Base-by-base conservation (phyloP, 2,329 filamentous ascomycete species). In the Kalaharituber pfeilii region DNA sequence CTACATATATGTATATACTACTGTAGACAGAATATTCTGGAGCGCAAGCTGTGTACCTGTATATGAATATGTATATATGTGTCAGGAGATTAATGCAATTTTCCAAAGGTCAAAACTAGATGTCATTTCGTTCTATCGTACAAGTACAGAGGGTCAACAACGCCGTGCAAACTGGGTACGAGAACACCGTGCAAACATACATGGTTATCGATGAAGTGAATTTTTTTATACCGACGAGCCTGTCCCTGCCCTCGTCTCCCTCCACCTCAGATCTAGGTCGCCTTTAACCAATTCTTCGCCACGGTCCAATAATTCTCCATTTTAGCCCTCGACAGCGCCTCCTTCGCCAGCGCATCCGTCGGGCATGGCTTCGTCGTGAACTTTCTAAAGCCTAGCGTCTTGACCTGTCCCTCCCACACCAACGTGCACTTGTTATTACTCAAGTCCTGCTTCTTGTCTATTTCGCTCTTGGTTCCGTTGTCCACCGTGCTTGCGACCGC, bases 241-340 rank as follows among this genome's bases (percentile, higher is more conserved):
- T 39, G 33, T 39, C 13, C 33, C 13, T 4, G 2, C 20, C 20
- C 33, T 18, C 33, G 5, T 5, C 15, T 39, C 33, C 7, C 33
- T 39, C 8, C n/a, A 33, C 29, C n/a, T 33, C 29, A 8, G 29
- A 33, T 47, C 42, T 47, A 47, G n/a, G 5, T 28, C 47, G 47
- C 47, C 47, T 50, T 50, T 4, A 29, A 3, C 25, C 27, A 50
- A 57, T 70, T 85, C 73, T 93, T 94, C 0, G 88, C 89, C 62
- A 91, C 70, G 8, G 82, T 82, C 91, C 91, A 98, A 65, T 98
- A 89, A 64, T 83, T 94, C 63, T 96, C 89, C 76, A 96, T 84
- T 73, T 94, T 95, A 5, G 80, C 79, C 62, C 86, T 77, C 11
- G 79, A 71, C 58, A 98, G 69, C 22, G 81, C 75, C 62, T 94